Evolutionary conservation across 306 rosid species (phyloP).

Genomic region (Lathyrus sativus): DNA sequence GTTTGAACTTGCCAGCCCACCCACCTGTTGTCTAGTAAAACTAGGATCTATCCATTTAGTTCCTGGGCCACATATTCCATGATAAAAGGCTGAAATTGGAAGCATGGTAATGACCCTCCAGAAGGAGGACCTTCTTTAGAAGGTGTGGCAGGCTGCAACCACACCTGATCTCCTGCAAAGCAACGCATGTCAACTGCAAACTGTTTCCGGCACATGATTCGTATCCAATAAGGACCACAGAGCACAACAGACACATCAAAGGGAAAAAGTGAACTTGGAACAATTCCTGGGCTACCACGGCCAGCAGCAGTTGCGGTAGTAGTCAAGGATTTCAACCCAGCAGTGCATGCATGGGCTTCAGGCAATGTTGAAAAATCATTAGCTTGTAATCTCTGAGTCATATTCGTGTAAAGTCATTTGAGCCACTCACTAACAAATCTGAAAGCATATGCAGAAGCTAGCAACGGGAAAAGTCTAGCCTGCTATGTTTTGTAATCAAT

Average conservation of each 20-base stretch:
- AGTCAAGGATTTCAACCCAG: no score
- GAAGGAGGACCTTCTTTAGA: constrained; percentile 80
- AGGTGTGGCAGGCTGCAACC: constrained; percentile 99
- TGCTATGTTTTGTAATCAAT: no score
- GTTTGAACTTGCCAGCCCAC: constrained; percentile 66
- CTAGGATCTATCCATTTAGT: constrained; percentile 86
- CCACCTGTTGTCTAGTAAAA: constrained; percentile 72
- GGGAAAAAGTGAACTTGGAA: constrained; percentile 95
- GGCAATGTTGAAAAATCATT: no score
- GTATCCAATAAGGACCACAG: constrained; percentile 97
- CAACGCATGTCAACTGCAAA: constrained; percentile 99
- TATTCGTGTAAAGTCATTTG: no score
- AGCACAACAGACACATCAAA: constrained; percentile 98
- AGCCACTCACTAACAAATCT: no score
- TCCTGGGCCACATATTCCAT: constrained; percentile 99
- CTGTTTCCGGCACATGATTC: constrained; percentile 88
- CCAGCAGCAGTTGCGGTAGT: constrained; percentile 95
- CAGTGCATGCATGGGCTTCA: no score
- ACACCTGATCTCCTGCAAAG: no score
- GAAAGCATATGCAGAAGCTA: no score
- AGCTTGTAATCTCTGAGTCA: no score
- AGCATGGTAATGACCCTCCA: constrained; percentile 98
- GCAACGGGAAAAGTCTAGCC: no score
- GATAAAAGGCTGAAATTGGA: constrained; percentile 96
- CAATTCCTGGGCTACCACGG: constrained; percentile 98